A percentile compares a stretch with the other conserved stretches of the same genome.
Conservation (phyloP, 495 filamentous ascomycete species). For the Cercophora samala region DNA sequence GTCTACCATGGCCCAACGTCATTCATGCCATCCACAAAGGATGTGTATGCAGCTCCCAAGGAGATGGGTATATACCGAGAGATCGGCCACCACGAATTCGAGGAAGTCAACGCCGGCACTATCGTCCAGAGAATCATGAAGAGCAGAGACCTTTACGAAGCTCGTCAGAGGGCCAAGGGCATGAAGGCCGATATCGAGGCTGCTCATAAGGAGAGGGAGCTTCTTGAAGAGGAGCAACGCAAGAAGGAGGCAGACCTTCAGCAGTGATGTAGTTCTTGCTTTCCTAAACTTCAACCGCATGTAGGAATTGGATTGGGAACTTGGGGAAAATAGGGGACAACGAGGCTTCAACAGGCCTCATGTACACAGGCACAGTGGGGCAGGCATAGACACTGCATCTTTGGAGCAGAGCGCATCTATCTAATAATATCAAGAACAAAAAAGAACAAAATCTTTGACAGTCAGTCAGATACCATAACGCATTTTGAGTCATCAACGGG, state of each 20-base stretch:
- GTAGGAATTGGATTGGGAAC: background rate
- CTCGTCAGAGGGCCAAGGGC: constrained; percentile 81
- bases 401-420: constrained; percentile 9
- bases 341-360: constrained; percentile 25
- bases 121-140: constrained; percentile 89
- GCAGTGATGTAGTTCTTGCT: constrained; percentile 1
- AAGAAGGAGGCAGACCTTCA: constrained; percentile 33
- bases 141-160: constrained; percentile 81
- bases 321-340: background rate
- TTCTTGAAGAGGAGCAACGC: constrained; percentile 52
- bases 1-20: constrained; percentile 95
- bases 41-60: constrained; percentile 79
- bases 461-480: constrained; percentile 94
- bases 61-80: constrained; percentile 75
- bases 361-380: background rate
- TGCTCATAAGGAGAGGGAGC: constrained; percentile 51
- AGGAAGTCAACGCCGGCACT: constrained; percentile 83
- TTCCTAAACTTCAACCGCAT: constrained; percentile 9
- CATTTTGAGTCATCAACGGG: constrained; percentile 64
- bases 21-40: constrained; percentile 82
- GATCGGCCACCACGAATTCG: constrained; percentile 69
- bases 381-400: background rate
- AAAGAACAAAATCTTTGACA: constrained; percentile 23
- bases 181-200: constrained; percentile 75
- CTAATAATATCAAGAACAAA: constrained; percentile 10